These are phyloP conservation scores for Phascolomyces articulosus DNA, from an alignment of 371 early-diverging fungal species.

Conservation along the genomic window DNA sequence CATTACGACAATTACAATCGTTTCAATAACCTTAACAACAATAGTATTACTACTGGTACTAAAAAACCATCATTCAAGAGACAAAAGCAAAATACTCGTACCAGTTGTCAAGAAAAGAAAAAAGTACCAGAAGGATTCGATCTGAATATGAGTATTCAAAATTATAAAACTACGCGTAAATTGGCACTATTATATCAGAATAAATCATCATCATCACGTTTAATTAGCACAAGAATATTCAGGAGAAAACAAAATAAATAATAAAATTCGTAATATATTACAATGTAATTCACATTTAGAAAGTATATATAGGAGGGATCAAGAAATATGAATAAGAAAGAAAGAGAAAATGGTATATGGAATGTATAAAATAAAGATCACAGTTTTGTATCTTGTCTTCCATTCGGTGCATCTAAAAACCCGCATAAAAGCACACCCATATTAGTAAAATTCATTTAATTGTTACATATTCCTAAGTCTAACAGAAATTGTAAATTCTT, in stretches of 20 bases:
- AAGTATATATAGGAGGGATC: neutral
- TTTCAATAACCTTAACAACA: too few species aligned
- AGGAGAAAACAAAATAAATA: neutral
- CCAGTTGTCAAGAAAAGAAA: too few species aligned
- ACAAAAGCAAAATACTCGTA: neutral
- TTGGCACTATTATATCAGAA: neutral
- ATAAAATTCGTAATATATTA: neutral
- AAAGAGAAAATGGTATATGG: neutral
- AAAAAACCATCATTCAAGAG: neutral
- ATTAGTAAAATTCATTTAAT: neutral
- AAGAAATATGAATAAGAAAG: neutral
- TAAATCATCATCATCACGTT: neutral
- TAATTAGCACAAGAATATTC: neutral
- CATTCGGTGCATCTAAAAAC: conserved; percentile 22
- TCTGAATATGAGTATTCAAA: neutral
- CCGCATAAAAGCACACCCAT: neutral
- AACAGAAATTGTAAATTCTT: neutral
- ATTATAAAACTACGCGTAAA: neutral
- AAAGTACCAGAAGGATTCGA: neutral
- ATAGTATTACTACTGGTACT: neutral
- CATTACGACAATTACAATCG: too few species aligned
- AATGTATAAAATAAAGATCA: conserved; percentile 4
- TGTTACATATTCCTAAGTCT: neutral
- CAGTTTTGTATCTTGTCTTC: conserved; percentile 46
- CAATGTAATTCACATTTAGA: neutral